phyloP scores from a whole-genome alignment of 148 eudicot genomes.

The Chenopodium suecicum region DNA sequence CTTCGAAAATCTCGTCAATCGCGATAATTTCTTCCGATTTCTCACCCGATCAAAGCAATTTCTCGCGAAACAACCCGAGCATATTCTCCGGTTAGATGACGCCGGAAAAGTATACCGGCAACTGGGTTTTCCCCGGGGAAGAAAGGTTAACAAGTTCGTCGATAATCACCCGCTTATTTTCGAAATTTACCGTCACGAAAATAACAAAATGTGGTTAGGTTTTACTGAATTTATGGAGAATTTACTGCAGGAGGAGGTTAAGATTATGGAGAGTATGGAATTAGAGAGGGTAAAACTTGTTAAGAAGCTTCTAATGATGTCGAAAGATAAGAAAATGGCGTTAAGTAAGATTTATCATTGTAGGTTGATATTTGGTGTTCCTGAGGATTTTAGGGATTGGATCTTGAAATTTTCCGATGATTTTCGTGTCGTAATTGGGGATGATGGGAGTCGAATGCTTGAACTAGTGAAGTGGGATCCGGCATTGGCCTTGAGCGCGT shows the following conservation, averaged over 20 bases:
- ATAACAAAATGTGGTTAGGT: slow-evolving; percentile 81
- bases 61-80: slow-evolving; percentile 68
- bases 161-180: slow-evolving; percentile 66
- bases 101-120: slow-evolving; percentile 85
- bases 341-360: slow-evolving; percentile 80
- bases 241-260: slow-evolving; percentile 50
- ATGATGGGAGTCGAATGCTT: slow-evolving; percentile 64
- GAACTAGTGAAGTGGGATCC: slow-evolving; percentile 82
- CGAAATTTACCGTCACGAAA: slow-evolving; percentile 65
- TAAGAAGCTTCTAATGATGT: slow-evolving; percentile 85
- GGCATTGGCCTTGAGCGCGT: slow-evolving; percentile 64
- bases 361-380: slow-evolving; percentile 67
- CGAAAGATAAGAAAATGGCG: slow-evolving; percentile 58
- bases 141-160: slow-evolving; percentile 57
- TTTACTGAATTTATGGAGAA: slow-evolving; percentile 71
- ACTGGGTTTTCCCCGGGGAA: slow-evolving; percentile 88
- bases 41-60: slow-evolving; percentile 64
- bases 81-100: slow-evolving; percentile 70
- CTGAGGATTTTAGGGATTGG: slow-evolving; percentile 87
- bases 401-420: slow-evolving; percentile 59
- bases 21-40: slow-evolving; percentile 63
- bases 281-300: slow-evolving; percentile 56
- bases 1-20: slow-evolving; percentile 55
- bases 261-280: slow-evolving; percentile 47
- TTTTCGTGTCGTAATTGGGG: slow-evolving; percentile 49